Evolutionary conservation across 2,329 filamentous ascomycete species (phyloP), one percentile per base, ranked within the genome.

Genomic region (Aotearoamyces nothofagi): DNA sequence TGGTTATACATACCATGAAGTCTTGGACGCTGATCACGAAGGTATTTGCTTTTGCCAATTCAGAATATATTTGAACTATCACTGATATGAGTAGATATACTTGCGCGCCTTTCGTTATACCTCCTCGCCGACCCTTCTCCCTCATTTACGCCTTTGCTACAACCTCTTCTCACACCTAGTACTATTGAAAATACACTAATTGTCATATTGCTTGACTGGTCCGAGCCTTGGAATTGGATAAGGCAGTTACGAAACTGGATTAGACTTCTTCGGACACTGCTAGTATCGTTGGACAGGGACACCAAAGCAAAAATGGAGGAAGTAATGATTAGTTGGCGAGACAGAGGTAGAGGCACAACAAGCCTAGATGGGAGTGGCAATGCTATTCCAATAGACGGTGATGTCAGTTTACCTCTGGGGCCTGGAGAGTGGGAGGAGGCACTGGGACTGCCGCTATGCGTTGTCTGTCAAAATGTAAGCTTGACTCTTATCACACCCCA

Each of bases 1-100:
- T 34, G 86, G 86, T 29, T 94, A 94, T 52, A 93, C 86, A 30
- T 94, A 93, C 56, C 83, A 92, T 51, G 83, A 94, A 55, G 83
- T 94, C 20, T 64, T 93, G 20, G 86, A 94, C 53, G 78, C 82
- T 32, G 86, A 94, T 50, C 84, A 92, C 53, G 87, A 94, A 63
- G 81, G 81, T 84, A 55, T 34, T 54, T 45, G 11, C n/a, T 17
- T 14, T 14, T 26, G 16, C n/a, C n/a, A n/a, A n/a, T n/a, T n/a
- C n/a, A n/a, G n/a, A n/a, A n/a, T n/a, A n/a, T n/a, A n/a, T n/a
- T n/a, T n/a, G n/a, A n/a, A n/a, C n/a, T n/a, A n/a, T n/a, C n/a
- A n/a, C n/a, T n/a, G n/a, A n/a, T 15, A 16, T n/a, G 15, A 15
- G 36, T 35, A 87, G 86, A 94, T 57, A 87, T 78, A 15, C 68